phyloP scores from a whole-genome alignment of 352 stramenopile species.

The Pythium vanterpoolii region DNA sequence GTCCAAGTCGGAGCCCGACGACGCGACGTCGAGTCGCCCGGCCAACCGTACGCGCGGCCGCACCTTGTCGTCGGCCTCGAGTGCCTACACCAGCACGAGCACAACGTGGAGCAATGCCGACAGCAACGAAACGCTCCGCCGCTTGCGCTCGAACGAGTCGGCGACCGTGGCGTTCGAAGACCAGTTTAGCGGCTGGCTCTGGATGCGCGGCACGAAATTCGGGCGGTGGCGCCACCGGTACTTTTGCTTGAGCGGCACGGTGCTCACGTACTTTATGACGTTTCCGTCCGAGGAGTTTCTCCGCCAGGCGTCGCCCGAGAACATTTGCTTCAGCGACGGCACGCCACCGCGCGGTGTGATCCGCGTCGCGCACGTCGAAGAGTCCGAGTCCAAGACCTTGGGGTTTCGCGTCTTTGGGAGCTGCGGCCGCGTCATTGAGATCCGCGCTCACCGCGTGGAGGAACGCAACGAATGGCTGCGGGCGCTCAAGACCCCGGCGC shows the following conservation, averaged over 20 bases:
- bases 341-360: constrained; percentile 61
- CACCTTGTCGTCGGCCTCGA: constrained; percentile 23
- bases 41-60: background rate
- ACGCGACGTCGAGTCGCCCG: background rate
- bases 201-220: constrained; percentile 62
- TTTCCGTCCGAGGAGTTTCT: constrained; percentile 76
- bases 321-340: constrained; percentile 47
- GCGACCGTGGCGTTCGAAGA: constrained; percentile 48
- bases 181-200: constrained; percentile 79
- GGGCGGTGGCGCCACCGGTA: constrained; percentile 72
- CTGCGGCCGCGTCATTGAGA: constrained; percentile 64
- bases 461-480: constrained; percentile 69
- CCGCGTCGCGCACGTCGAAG: constrained; percentile 67
- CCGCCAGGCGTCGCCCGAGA: constrained; percentile 40
- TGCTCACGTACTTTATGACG: constrained; percentile 67
- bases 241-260: constrained; percentile 63
- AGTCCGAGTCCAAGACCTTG: constrained; percentile 45
- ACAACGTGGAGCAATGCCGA: constrained; percentile 22
- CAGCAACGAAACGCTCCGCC: constrained; percentile 28
- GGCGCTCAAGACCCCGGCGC: constrained; percentile 53
- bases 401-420: constrained; percentile 72
- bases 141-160: constrained; percentile 42
- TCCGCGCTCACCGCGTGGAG: constrained; percentile 56
- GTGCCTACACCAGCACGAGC: constrained; percentile 18
- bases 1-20: constrained; percentile 16